phyloP scores from a whole-genome alignment of 352 stramenopile genomes.

The Peronospora tabacina region DNA sequence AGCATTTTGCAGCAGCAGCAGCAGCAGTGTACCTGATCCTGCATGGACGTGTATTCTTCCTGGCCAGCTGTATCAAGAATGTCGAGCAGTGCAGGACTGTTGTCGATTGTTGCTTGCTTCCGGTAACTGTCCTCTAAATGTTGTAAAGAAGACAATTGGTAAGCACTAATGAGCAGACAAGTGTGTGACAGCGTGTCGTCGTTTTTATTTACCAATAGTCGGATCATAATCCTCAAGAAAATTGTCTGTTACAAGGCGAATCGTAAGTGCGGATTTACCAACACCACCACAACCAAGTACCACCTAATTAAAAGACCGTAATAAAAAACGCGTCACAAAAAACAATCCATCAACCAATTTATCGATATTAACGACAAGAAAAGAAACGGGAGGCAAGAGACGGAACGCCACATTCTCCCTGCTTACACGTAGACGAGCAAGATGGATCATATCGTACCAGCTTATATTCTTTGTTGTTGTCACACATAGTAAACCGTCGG shows the following conservation, averaged over 20 bases:
- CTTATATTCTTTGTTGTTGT: slow-evolving; percentile 84
- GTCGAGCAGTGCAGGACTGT: slow-evolving; percentile 72
- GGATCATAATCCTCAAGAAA: slow-evolving; percentile 92
- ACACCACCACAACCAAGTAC: slow-evolving; percentile 87
- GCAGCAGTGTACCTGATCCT: slow-evolving; percentile 64
- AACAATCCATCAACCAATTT: slow-evolving; percentile 1
- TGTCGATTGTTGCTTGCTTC: slow-evolving; percentile 86
- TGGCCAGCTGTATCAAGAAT: slow-evolving; percentile 90
- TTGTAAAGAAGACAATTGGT: too few species aligned
- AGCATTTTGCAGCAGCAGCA: not conserved
- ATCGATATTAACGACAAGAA: not conserved
- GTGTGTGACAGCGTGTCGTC: too few species aligned
- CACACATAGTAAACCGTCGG: slow-evolving; percentile 30
- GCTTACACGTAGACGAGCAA: not conserved
- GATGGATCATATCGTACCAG: slow-evolving; percentile 33
- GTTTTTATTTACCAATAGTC: slow-evolving; percentile 61
- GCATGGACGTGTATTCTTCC: slow-evolving; percentile 90
- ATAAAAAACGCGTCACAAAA: not conserved
- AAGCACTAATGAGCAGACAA: too few species aligned
- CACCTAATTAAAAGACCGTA: slow-evolving; percentile 35
- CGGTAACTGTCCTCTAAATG: slow-evolving; percentile 86
- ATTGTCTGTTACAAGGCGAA: slow-evolving; percentile 88
- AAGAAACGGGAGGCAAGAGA: slow-evolving; percentile 4
- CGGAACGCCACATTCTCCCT: too few species aligned
- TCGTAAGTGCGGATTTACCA: slow-evolving; percentile 88